Evolutionary conservation across 2,329 filamentous ascomycete genomes (phyloP).

Genomic region (Pseudogymnoascus sp.): DNA sequence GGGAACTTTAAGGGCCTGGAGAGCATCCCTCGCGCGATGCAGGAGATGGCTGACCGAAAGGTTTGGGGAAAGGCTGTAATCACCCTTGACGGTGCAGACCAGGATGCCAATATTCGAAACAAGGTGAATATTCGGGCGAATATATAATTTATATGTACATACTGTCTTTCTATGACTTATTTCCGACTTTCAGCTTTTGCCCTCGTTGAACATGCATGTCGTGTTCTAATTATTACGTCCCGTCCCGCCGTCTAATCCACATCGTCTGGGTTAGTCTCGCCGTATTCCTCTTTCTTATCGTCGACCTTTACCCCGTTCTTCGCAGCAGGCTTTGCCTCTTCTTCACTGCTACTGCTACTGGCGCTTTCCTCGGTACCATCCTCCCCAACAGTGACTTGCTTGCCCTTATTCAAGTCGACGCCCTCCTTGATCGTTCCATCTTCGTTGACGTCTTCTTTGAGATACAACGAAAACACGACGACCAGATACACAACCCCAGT

Average conservation of each 20-base stretch:
- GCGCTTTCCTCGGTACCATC: conserved; percentile 13
- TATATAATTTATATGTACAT: conserved; percentile 7
- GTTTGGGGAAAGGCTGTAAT: conserved; percentile 52
- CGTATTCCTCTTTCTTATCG: conserved; percentile 13
- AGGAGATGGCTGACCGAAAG: conserved; percentile 42
- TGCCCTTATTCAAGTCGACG: conserved; percentile 22
- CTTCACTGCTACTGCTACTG: conserved; percentile 13
- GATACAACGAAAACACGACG: conserved; percentile 70
- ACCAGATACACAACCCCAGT: conserved; percentile 74
- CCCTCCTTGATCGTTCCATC: conserved; percentile 46
- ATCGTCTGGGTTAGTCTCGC: conserved; percentile 23
- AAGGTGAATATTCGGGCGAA: neutral
- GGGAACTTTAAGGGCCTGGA: conserved; percentile 43
- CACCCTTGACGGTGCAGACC: conserved; percentile 27
- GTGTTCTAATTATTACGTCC: neutral
- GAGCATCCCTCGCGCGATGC: conserved; percentile 42
- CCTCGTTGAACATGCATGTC: neutral
- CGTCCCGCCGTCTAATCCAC: conserved; percentile 19
- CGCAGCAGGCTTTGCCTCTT: conserved; percentile 13
- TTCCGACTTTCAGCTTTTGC: neutral
- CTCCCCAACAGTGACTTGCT: conserved; percentile 15
- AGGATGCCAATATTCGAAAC: neutral
- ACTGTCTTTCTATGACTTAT: neutral
- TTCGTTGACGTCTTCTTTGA: conserved; percentile 57
- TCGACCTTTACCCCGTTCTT: conserved; percentile 13